These are phyloP conservation scores for Mucor lusitanicus DNA, from an alignment of 371 early-diverging fungal genomes.

Conservation along the genomic window DNA sequence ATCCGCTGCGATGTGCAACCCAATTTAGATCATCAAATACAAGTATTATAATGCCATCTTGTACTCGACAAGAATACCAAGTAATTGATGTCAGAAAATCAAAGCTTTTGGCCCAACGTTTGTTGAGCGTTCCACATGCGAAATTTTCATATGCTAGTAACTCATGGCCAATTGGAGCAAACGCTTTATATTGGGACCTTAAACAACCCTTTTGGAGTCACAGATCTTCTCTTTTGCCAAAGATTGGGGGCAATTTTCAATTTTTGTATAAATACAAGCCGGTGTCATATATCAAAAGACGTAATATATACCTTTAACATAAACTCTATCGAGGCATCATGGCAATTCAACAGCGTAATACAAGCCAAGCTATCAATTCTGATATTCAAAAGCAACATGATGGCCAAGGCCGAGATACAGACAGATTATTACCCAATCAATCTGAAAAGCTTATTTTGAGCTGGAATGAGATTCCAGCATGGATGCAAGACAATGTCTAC, in stretches of 20 bases:
- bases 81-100: background rate
- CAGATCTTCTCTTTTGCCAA: background rate
- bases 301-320: background rate
- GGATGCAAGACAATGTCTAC: slow-evolving; percentile 73
- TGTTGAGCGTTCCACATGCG: background rate
- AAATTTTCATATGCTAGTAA: background rate
- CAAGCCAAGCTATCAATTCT: background rate
- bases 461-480: slow-evolving; percentile 63
- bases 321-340: background rate
- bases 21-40: background rate
- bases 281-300: background rate
- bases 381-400: background rate
- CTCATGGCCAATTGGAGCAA: background rate
- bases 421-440: slow-evolving; percentile 6
- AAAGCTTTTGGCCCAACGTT: background rate
- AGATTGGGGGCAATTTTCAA: background rate
- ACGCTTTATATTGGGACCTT: background rate
- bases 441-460: slow-evolving; percentile 9
- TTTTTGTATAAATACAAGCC: background rate
- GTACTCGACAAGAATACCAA: background rate
- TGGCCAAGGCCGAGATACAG: slow-evolving; percentile 5
- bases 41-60: background rate
- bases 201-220: background rate
- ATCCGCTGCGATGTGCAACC: background rate
- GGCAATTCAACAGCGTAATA: slow-evolving; percentile 14